Evolutionary conservation across 139 green algal genomes (phyloP).

Genomic region (Chlorella vulgaris): DNA sequence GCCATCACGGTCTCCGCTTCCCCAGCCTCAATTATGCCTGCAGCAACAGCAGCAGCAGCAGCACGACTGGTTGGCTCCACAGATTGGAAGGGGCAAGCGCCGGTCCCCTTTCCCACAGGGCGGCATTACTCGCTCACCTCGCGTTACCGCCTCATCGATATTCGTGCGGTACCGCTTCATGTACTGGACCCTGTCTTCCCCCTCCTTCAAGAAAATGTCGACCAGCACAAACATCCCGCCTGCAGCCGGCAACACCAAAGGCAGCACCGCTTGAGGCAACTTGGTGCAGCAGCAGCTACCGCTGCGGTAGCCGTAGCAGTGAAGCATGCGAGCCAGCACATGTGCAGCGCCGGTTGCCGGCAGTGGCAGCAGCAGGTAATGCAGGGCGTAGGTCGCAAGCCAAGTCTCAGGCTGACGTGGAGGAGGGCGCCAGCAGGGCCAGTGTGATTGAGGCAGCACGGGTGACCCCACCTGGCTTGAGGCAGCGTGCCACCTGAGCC

Average conservation of each 20-base stretch:
- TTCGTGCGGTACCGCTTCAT: neutral
- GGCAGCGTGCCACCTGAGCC: neutral
- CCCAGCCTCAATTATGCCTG: neutral
- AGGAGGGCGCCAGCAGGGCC: no score
- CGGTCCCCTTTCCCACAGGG: no score
- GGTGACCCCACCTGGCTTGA: constrained; percentile 3
- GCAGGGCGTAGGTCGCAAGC: no score
- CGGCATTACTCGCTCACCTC: neutral
- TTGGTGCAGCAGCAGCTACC: no score
- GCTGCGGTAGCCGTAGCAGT: no score
- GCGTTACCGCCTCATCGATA: neutral
- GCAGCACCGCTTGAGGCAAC: no score
- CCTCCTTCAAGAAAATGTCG: neutral
- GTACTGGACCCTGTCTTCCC: neutral
- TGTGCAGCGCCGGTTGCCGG: no score
- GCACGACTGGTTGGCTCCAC: neutral
- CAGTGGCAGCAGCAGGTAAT: no score
- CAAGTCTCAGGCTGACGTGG: no score
- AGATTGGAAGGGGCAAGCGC: neutral
- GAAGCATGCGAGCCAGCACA: no score
- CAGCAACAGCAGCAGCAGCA: neutral
- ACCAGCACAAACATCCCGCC: constrained; percentile 19
- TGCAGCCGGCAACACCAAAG: neutral
- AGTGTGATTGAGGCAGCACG: no score
- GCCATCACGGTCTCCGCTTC: neutral